These are phyloP conservation scores for Mycena leptocephala DNA, from an alignment of 768 basidiomycete genomes.

Conservation along the genomic window DNA sequence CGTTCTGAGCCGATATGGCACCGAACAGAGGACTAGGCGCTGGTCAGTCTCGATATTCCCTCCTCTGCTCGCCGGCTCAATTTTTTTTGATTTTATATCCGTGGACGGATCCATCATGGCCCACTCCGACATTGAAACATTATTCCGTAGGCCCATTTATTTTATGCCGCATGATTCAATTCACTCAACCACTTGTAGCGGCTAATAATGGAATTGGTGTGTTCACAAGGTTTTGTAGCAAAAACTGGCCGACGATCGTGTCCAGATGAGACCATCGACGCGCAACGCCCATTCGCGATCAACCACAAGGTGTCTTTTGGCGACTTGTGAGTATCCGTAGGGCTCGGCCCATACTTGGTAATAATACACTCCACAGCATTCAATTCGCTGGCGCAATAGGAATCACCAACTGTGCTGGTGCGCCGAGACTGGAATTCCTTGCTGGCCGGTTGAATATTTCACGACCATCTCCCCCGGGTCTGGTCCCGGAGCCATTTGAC, in stretches of 20 bases:
- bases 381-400: slow-evolving; percentile 54
- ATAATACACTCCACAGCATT: slow-evolving; percentile 36
- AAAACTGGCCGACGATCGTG: no score
- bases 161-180: not conserved
- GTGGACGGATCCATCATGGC: slow-evolving; percentile 44
- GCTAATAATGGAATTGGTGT: slow-evolving; percentile 39
- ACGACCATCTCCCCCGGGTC: slow-evolving; percentile 43
- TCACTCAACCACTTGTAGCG: slow-evolving; percentile 14
- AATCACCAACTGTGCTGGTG: slow-evolving; percentile 56
- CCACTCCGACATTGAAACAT: slow-evolving; percentile 40
- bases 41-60: no score
- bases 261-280: slow-evolving; percentile 51
- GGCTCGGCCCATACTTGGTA: slow-evolving; percentile 33
- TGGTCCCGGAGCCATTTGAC: slow-evolving; percentile 54
- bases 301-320: slow-evolving; percentile 50
- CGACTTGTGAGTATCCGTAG: slow-evolving; percentile 55
- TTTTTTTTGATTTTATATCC: no score
- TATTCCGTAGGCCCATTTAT: slow-evolving; percentile 31
- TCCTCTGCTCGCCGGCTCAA: no score
- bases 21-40: not conserved
- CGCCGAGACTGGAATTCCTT: slow-evolving; percentile 55
- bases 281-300: slow-evolving; percentile 48
- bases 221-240: no score
- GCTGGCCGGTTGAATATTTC: slow-evolving; percentile 52
- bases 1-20: no score